Evolutionary conservation across 1,284 basidiomycete genomes (phyloP), one percentile per base, ranked within the genome.

Genomic region (Trametes versicolor): DNA sequence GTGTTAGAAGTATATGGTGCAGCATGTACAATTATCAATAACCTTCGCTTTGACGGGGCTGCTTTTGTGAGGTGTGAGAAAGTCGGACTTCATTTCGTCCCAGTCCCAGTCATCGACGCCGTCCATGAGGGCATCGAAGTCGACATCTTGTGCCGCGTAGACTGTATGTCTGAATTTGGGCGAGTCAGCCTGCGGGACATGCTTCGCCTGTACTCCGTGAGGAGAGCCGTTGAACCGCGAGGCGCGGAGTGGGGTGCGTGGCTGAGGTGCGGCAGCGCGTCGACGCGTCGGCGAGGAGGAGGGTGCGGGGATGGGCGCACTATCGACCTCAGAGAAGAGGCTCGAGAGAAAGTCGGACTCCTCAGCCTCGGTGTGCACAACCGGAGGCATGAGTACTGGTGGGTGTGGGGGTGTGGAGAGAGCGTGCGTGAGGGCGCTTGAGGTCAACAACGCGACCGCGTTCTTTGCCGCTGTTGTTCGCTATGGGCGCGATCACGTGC

Each of bases 31-130:
- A 32, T 5, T 17, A 19, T 19, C 2, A 39, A n/a, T 2, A 29
- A 73, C 71, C 56, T 63, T 68, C 2, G 67, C 63, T 63, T 75
- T 77, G 23, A 69, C 67, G 0, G 61, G 52, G 50, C 72, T 68
- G 39, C 60, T 71, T 34, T 78, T 76, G 54, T 71, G 69, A 0
- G 82, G 79, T 0, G 76, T 77, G 64, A 75, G 55, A 48, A 70
- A 78, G 48, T 83, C 82, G 3, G 71, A 76, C 60, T 80, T 76
- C 79, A 84, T 80, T 58, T 83, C 83, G 43, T 80, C 74, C 85
- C 84, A 85, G 65, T 85, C 81, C 85, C 84, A 85, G 32, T 78
- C 78, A 57, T 82, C 82, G 0, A 79, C 83, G 0, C 83, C 83
- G 2, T 80, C 80, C 15, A 83, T 66, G 21, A 85, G 77, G 4